Base-by-base conservation (phyloP, 2,329 filamentous ascomycete species). In the Epichloe elymi region DNA sequence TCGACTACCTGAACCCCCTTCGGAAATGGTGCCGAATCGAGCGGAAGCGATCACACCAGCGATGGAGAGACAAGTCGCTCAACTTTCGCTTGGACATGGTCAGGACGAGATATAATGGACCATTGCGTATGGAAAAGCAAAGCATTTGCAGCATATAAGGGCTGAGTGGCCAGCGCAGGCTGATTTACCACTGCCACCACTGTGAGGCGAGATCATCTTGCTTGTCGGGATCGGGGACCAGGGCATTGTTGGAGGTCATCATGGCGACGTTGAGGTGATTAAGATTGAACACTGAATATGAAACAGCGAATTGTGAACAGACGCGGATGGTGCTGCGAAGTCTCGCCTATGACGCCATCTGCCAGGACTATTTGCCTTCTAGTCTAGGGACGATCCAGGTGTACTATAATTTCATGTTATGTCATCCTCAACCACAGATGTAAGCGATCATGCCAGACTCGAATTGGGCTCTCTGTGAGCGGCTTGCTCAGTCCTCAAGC, bases 1-100 rank as follows among this genome's bases (percentile, higher is more conserved):
- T 41, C 71, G 75, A 53, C 60, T 76, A 46, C 73, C 73, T 37
- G 63, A 66, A 5, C 61, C 69, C 15, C 69, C 69, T 6, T 51
- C 54, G 4, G 58, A 64, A 3, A 57, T 67, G 33, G 67, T 70
- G 48, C 64, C 64, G 35, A 61, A 68, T 50, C 55, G 58, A 35
- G 60, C 59, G 45, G 59, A 61, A 49, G 55, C 57, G 48, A 53
- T 50, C 44, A 63, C 61, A 19, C 63, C 65, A 7, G 67, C 70
- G 37, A 63, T 66, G 51, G 67, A 70, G 48, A 68, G 67, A 35
- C 67, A 65, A 12, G 67, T 69, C 44, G 65, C 57, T 6, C 61
- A 63, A 15, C 55, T 69, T 48, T 57, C 63, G 33, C 42, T 50
- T 23, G n/a, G 17, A 20, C 20, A 17, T 10, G 20, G 26, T 3